These are phyloP conservation scores for Sanghuangporus sanghuang DNA, from an alignment of 1,284 basidiomycete genomes.

Conservation along the genomic window DNA sequence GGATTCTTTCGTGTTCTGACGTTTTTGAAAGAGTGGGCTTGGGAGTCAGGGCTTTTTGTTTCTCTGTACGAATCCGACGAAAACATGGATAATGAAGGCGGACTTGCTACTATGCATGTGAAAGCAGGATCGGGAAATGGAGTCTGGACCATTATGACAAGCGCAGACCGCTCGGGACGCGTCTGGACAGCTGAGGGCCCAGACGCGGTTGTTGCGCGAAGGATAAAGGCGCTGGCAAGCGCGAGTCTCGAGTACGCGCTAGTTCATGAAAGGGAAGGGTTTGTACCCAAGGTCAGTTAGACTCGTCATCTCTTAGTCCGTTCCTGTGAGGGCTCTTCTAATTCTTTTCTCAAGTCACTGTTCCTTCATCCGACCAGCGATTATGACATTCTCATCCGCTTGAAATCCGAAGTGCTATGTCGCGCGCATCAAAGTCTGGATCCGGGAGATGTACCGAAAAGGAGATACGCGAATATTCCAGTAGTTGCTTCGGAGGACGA, in stretches of 20 bases:
- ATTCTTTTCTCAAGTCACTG: constrained; percentile 46
- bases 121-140: constrained; percentile 35
- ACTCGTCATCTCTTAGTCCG: not conserved
- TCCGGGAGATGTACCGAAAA: constrained; percentile 37
- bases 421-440: constrained; percentile 70
- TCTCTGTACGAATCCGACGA: constrained; percentile 46
- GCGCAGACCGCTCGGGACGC: constrained; percentile 68
- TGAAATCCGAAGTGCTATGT: constrained; percentile 62
- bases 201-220: constrained; percentile 62
- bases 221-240: constrained; percentile 66
- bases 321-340: constrained; percentile 1
- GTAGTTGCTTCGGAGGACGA: constrained; percentile 27
- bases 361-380: constrained; percentile 82
- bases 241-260: constrained; percentile 57
- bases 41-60: constrained; percentile 61
- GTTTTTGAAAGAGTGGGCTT: constrained; percentile 82
- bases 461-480: constrained; percentile 45
- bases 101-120: constrained; percentile 26
- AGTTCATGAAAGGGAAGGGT: constrained; percentile 38
- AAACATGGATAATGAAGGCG: constrained; percentile 9
- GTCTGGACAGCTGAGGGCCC: constrained; percentile 72
- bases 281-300: constrained; percentile 48
- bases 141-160: constrained; percentile 83
- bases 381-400: constrained; percentile 83
- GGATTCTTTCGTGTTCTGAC: constrained; percentile 80